Evolutionary conservation across 768 basidiomycete species (phyloP), one percentile per base, ranked within the genome.

Genomic region (Psilocybe sp.): DNA sequence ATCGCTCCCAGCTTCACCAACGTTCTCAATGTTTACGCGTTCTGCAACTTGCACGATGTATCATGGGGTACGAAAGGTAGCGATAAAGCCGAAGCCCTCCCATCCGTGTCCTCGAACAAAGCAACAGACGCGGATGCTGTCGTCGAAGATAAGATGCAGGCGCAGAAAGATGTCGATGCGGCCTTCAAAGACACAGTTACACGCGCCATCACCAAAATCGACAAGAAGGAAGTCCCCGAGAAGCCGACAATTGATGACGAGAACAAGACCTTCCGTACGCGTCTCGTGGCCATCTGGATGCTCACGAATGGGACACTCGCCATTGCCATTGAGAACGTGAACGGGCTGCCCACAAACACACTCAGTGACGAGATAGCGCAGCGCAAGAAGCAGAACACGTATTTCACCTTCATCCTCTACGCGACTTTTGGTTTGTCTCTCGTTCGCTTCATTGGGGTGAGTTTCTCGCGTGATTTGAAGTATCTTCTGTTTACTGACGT

Each of bases 41-140:
- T 98, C 77, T 97, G 93, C 71, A 97, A 97, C 70, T 72, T 97
- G 68, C 92, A 92, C 65, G 93, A 94, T 67, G 89, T 89, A 15
- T 90, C 87, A 12, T 95, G 94, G 93, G 93, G 93, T 69, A 96
- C 93, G 9, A 94, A 95, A 71, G 93, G 92, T 43, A 89, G 85
- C 48, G 96, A 98, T 71, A 95, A 95, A 67, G 94, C 87, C 2
- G 95, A 97, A 60, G 86, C 86, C 3, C 74, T 98, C 8, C 95
- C 95, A 1, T 89, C 92, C 0, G 82, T 96, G 14, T 89, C 87
- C 1, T 93, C 94, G 7, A 86, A 82, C 54, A 94, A 94, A 66
- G 69, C 76, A 38, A 86, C 87, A 64, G 87, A 84, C 49, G 78
- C 80, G 2, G 90, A 87, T 35, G 80, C 80, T 10, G 87, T 92